A percentile compares a stretch with the other conserved stretches of the same genome.
These are phyloP conservation scores for Peronospora farinosa DNA, from an alignment of 352 stramenopile species.

Conservation along the genomic window DNA sequence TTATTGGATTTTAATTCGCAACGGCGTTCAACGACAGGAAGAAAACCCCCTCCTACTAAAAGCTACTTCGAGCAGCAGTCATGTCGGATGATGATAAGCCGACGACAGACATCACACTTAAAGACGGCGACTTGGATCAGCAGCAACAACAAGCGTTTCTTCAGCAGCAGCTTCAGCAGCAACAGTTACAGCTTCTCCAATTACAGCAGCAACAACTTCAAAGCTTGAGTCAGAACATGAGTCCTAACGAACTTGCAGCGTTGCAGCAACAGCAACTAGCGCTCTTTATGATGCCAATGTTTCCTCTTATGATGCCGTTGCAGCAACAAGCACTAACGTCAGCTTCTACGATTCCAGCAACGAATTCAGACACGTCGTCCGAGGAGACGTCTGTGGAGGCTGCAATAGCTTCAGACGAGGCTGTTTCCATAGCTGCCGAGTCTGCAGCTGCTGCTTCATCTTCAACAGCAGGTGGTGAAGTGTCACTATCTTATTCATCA, in stretches of 20 bases:
- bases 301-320: constrained; percentile 63
- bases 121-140: constrained; percentile 20
- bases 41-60: constrained; percentile 36
- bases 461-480: constrained; percentile 4
- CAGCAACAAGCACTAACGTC: constrained; percentile 30
- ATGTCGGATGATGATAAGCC: constrained; percentile 30
- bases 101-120: constrained; percentile 12
- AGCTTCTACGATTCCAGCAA: not conserved
- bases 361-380: not conserved
- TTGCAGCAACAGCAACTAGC: constrained; percentile 68
- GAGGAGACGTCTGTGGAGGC: constrained; percentile 7
- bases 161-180: constrained; percentile 32
- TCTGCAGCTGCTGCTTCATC: constrained; percentile 1
- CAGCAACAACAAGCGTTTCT: constrained; percentile 25
- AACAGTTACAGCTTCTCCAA: constrained; percentile 44
- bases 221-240: constrained; percentile 54
- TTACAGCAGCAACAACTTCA: constrained; percentile 64
- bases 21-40: constrained; percentile 53
- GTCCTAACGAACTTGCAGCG: constrained; percentile 42
- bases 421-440: not conserved
- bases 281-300: constrained; percentile 76
- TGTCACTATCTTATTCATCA: constrained; percentile 22
- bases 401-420: not conserved
- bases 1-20: constrained; percentile 60
- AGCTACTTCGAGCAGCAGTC: constrained; percentile 6